Base-by-base conservation (phyloP, 2,329 filamentous ascomycete genomes). In the Podosphaera xanthii region DNA sequence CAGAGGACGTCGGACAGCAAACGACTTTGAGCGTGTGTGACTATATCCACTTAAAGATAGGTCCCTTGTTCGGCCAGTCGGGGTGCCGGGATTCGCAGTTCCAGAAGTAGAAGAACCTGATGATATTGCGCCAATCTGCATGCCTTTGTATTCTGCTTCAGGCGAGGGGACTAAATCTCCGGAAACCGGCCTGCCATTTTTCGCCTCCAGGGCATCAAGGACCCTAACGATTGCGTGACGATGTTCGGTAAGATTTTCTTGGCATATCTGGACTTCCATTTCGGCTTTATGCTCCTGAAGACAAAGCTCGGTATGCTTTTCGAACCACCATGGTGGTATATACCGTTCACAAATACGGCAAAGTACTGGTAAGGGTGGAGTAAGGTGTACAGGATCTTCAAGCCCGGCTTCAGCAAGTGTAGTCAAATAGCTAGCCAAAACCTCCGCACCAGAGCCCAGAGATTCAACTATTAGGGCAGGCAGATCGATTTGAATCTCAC, bases 321-420 rank as follows among this genome's bases (percentile, higher is more conserved):
- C 92, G 66, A 98, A 98, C 94, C 92, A 98, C 92, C 92, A 98
- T 0, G 91, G 89, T 3, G 88, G 88, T 61, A 98, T 97, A 62
- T 96, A 88, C 59, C 92, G 87, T 70, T 98, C 92, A 70, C 92
- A 98, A 59, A 98, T 97, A 58, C 92, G 88, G 71, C 92, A 98
- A 14, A 98, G 79, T 3, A 97, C 85, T 0, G 89, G 87, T 9
- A 82, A 76, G 0, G 91, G 89, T 2, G 88, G 87, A 8, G 88
- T 83, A 69, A 90, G 83, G 66, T 84, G 81, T 57, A 80, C 79
- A 30, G 86, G 82, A 62, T 86, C 87, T 48, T 86, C 84, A 35
- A 83, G 76, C 57, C 86, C 87, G 48, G 83, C 81, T 69, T 98
- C 92, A 55, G 92, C 88, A 42, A 98, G 77, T 61, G 83, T 81